Evolutionary conservation across 495 filamentous ascomycete genomes (phyloP), one percentile per base, ranked within the genome.

Genomic region (Penicillium taxi): DNA sequence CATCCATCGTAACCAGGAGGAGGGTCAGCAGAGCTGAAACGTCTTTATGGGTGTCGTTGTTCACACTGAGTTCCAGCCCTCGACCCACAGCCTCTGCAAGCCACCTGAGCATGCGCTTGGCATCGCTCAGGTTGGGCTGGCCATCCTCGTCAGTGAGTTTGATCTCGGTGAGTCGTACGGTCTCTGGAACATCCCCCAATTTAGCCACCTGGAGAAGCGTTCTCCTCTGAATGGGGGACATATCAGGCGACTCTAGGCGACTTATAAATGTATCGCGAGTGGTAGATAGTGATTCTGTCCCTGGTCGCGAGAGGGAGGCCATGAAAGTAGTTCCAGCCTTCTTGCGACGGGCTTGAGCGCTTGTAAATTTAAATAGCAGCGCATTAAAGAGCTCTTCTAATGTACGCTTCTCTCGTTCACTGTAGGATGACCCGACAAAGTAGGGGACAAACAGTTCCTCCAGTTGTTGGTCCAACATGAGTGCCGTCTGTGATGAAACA

Each of bases 31-130:
- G 71, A 39, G 84, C 78, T n/a, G 78, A 77, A 26, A 96, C 84
- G 60, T 99, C 93, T 59, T 91, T 96, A 18, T 91, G 86, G 7
- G 86, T 94, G 43, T 96, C 93, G 44, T 73, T 84, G 28, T 77
- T 78, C 15, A 83, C 82, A 22, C 82, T 84, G 26, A 99, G 70
- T 53, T 99, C 93, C 20, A 99, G 70, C 0, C 85, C 84, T 44
- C 93, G 70, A n/a, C 90, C 84, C 33, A 99, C 89, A 36, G 82
- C 87, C 63, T 99, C 93, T 19, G 93, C 91, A 18, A 99, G 70
- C 93, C 93, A 99, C 49, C 84, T 94, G 21, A 99, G 72, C 88
- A 99, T 96, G 32, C 91, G 75, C 60, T 96, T 96, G 15, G 88
- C 81, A 52, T 80, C 84, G n/a, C 80, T 70, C 9, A 95, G 73